phyloP scores from a whole-genome alignment of 768 basidiomycete genomes.

The Astraeus odoratus region DNA sequence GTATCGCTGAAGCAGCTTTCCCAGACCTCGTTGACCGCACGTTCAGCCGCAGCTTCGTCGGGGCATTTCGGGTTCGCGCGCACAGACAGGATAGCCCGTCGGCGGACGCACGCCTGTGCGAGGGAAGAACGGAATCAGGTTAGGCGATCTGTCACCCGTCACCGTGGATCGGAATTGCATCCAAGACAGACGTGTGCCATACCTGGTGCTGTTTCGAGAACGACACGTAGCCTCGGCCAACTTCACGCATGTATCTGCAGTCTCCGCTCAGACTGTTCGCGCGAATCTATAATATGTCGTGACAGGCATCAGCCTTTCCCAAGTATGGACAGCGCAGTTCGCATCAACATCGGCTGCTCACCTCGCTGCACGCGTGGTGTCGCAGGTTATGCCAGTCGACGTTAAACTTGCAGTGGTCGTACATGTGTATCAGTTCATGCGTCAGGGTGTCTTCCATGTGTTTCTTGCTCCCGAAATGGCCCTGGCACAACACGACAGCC shows the following conservation, averaged over 20 bases:
- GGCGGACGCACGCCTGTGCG: conserved; percentile 77
- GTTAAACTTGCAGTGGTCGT: conserved; percentile 92
- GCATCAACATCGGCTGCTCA: conserved; percentile 30
- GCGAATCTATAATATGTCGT: conserved; percentile 58
- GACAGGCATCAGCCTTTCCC: not conserved
- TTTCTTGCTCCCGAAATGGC: conserved; percentile 68
- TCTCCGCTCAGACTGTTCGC: conserved; percentile 93
- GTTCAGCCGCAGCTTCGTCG: conserved; percentile 69
- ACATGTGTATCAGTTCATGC: conserved; percentile 94
- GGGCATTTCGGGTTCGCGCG: conserved; percentile 75
- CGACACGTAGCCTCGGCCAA: conserved; percentile 64
- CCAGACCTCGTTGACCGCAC: conserved; percentile 94
- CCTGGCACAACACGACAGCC: conserved; percentile 80
- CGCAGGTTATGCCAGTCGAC: conserved; percentile 86
- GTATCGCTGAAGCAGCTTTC: conserved; percentile 95
- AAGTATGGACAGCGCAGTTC: too few relatives aligned
- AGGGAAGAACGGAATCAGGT: conserved; percentile 1
- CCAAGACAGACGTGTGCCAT: conserved; percentile 9
- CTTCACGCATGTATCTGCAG: conserved; percentile 79
- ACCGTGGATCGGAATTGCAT: not conserved
- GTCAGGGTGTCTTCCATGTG: conserved; percentile 92
- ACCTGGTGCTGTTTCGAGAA: conserved; percentile 97
- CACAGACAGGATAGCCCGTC: conserved; percentile 81
- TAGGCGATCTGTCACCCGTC: not conserved
- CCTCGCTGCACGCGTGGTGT: conserved; percentile 97